These are phyloP conservation scores for Dicorynia guianensis DNA, from an alignment of 306 rosid genomes.

Conservation along the genomic window DNA sequence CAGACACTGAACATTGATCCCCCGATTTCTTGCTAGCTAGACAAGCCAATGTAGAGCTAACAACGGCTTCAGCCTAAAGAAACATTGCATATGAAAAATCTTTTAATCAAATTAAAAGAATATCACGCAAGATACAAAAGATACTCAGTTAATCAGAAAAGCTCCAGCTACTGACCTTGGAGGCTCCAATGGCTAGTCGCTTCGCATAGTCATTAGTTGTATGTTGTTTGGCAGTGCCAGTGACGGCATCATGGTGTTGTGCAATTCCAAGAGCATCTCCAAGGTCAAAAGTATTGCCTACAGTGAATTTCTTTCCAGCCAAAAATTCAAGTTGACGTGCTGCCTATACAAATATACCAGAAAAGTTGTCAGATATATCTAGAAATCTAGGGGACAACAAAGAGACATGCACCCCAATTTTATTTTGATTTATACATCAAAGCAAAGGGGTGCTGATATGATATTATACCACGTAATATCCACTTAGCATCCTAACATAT, in stretches of 20 bases:
- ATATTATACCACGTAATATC: conserved; percentile 79
- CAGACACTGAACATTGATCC: conserved; percentile 42
- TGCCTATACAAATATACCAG: conserved; percentile 54
- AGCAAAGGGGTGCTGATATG: background rate
- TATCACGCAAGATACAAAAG: background rate
- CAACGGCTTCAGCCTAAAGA: conserved; percentile 75
- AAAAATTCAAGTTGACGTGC: conserved; percentile 79
- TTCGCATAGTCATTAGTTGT: conserved; percentile 87
- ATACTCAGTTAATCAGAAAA: background rate
- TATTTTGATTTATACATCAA: conserved; percentile 10
- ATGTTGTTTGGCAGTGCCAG: conserved; percentile 87
- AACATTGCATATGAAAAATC: conserved; percentile 12
- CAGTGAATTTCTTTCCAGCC: conserved; percentile 52
- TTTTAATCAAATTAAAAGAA: background rate
- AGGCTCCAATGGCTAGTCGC: conserved; percentile 76
- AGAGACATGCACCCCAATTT: conserved; percentile 9
- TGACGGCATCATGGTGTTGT: conserved; percentile 90
- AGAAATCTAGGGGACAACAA: conserved; percentile 6
- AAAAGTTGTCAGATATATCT: conserved; percentile 9
- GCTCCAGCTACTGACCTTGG: conserved; percentile 58
- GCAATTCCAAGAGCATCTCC: conserved; percentile 86
- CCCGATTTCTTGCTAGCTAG: conserved; percentile 57
- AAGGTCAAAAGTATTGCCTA: conserved; percentile 52
- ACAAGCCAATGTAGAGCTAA: conserved; percentile 75
- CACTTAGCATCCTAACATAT: conserved; percentile 75